Percentiles rank a stretch among this genome's conserved stretches.
Evolutionary conservation across 768 basidiomycete species (phyloP).

Genomic region (Coprinellus micaceus): DNA sequence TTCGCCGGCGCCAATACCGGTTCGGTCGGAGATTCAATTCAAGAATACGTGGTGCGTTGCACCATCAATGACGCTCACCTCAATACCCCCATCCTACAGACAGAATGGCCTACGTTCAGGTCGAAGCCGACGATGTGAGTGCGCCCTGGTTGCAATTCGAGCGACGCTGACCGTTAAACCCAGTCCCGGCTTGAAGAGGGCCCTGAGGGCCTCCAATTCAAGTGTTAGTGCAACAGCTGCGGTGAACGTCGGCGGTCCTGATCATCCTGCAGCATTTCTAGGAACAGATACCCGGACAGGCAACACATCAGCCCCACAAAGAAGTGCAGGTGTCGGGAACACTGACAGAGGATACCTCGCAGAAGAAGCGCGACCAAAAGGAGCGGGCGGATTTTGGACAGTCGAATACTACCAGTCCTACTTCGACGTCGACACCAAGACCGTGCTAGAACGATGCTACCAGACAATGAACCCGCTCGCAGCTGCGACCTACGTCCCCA

Average conservation of each 20-base stretch:
- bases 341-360: slow-evolving; percentile 55
- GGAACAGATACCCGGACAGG: slow-evolving; percentile 37
- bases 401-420: slow-evolving; percentile 84
- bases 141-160: not conserved
- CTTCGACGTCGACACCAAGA: slow-evolving; percentile 85
- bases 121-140: slow-evolving; percentile 68
- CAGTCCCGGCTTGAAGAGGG: slow-evolving; percentile 60
- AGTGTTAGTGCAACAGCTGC: slow-evolving; percentile 39
- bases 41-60: not conserved
- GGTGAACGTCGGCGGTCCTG: not conserved
- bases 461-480: slow-evolving; percentile 74
- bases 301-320: slow-evolving; percentile 32
- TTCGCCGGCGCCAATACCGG: not conserved
- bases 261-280: slow-evolving; percentile 47
- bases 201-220: slow-evolving; percentile 67
- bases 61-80: not conserved
- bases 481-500: slow-evolving; percentile 52
- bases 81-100: slow-evolving; percentile 1
- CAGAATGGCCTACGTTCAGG: slow-evolving; percentile 67
- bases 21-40: not conserved
- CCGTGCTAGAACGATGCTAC: slow-evolving; percentile 72
- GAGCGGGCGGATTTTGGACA: slow-evolving; percentile 65
- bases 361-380: slow-evolving; percentile 45
- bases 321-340: slow-evolving; percentile 47
- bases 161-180: not conserved